A percentile compares a stretch with the other conserved stretches of the same genome.
Evolutionary conservation across 306 rosid genomes (phyloP).

Genomic region (Quercus suber): DNA sequence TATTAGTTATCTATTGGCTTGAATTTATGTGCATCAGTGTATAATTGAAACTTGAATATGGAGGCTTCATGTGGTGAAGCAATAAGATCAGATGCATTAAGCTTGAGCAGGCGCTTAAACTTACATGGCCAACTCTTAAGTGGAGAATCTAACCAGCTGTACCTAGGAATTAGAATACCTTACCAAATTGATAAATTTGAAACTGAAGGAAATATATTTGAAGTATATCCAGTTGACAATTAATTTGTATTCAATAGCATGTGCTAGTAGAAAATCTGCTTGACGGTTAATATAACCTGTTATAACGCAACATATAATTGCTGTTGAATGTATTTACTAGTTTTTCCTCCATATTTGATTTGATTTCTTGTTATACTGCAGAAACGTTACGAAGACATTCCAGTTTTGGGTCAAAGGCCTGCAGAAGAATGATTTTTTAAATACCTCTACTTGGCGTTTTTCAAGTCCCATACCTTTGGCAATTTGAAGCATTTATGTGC

Average conservation of each 20-base stretch:
- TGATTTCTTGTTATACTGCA: conserved; percentile 19
- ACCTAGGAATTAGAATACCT: neutral
- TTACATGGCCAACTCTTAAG: too few species aligned
- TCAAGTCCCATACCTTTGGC: conserved; percentile 25
- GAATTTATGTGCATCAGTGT: neutral
- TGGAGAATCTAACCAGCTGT: too few species aligned
- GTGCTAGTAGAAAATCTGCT: neutral
- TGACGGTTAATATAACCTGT: neutral
- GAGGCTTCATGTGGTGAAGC: too few species aligned
- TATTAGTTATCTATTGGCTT: neutral
- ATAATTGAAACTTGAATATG: neutral
- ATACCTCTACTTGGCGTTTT: conserved; percentile 4
- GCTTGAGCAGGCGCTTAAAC: too few species aligned
- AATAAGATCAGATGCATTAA: too few species aligned
- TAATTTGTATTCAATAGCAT: neutral
- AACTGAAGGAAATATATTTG: neutral
- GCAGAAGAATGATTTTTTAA: conserved; percentile 37
- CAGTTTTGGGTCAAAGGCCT: conserved; percentile 58
- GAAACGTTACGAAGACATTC: conserved; percentile 63
- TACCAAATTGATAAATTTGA: neutral
- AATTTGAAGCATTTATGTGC: conserved; percentile 32
- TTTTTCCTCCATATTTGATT: neutral
- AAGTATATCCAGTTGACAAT: neutral
- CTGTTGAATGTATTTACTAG: neutral
- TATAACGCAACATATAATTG: neutral